Evolutionary conservation across 495 filamentous ascomycete genomes (phyloP), one percentile per base, ranked within the genome.

Genomic region (Hapsidospora chrysogenum): DNA sequence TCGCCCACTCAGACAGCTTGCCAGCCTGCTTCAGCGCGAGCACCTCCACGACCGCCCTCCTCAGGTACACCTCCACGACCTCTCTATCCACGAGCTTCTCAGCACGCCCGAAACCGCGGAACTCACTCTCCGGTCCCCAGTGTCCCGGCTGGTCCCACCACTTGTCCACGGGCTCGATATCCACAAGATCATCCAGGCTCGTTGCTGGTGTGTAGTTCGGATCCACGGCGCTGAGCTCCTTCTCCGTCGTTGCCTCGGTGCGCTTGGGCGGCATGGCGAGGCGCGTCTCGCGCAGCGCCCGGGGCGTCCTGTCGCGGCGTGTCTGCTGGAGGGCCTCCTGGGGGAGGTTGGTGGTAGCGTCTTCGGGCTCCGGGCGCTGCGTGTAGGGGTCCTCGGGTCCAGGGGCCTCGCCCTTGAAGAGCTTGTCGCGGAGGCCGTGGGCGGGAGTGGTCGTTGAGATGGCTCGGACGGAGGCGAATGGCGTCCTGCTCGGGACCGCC

Each of bases 41-140:
- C 0, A 67, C 60, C 53, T 81, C 76, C 2, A 78, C 59, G 9
- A 80, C 41, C n/a, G 75, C 73, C 35, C 60, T 51, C 40, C 76
- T 69, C 18, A 77, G 57, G 30, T 64, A 40, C 23, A 50, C 48
- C 40, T 60, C 54, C 10, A 71, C 43, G 16, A 64, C 38, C 2
- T 49, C 46, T 3, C 44, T 35, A 18, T 68, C 56, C n/a, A 40
- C 46, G 5, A 61, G 40, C 30, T 53, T 57, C 11, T 58, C 45
- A 23, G 31, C 31, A 18, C 56, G 54, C 18, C 53, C 46, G 37
- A 64, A 70, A 5, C 52, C 49, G 15, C 44, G 29, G 38, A 61
- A 66, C 22, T 52, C 34, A 29, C 45, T 51, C 2, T 46, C 48
- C 11, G 38, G 17, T 19, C 47, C 46, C 49, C 61, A 65, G 41